These are phyloP conservation scores for Phytophthora nicotianae DNA, from an alignment of 352 stramenopile genomes.

Conservation along the genomic window DNA sequence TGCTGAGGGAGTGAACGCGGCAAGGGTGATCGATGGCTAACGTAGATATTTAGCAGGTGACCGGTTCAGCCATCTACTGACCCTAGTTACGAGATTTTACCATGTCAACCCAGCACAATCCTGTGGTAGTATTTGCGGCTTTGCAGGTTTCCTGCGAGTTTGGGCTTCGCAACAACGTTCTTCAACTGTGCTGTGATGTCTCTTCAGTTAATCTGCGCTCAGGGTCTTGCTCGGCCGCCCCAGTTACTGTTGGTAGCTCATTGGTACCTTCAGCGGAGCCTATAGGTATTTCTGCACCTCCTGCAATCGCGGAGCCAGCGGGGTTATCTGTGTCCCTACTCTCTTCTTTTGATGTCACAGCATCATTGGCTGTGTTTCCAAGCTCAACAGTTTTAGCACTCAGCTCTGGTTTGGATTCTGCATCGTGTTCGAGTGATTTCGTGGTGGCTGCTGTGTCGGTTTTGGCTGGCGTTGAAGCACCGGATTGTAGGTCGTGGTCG, in stretches of 20 bases:
- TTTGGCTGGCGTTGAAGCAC: not conserved
- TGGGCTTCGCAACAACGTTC: not conserved
- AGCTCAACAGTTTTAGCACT: not conserved
- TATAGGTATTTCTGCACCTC: not conserved
- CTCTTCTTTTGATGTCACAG: not conserved
- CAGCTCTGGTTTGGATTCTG: not conserved
- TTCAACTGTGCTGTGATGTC: not conserved
- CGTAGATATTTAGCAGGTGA: conserved; percentile 44
- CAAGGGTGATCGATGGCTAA: conserved; percentile 35
- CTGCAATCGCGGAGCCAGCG: not conserved
- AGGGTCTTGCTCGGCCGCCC: not conserved
- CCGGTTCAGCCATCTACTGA: conserved; percentile 13
- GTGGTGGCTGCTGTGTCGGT: not conserved
- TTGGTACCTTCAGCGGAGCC: not conserved
- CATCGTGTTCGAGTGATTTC: not conserved
- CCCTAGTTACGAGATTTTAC: not conserved
- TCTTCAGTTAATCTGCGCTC: conserved; percentile 3
- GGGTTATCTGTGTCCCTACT: not conserved
- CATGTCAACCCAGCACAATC: not conserved
- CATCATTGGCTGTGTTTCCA: not conserved
- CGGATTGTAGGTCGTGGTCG: not conserved
- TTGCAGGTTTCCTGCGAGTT: not conserved
- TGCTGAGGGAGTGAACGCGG: conserved; percentile 9
- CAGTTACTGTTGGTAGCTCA: not conserved
- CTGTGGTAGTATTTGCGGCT: not conserved